A percentile compares a stretch with the other conserved stretches of the same genome.
Evolutionary conservation across 2,329 filamentous ascomycete genomes (phyloP).

Genomic region (Aspergillus tanneri): DNA sequence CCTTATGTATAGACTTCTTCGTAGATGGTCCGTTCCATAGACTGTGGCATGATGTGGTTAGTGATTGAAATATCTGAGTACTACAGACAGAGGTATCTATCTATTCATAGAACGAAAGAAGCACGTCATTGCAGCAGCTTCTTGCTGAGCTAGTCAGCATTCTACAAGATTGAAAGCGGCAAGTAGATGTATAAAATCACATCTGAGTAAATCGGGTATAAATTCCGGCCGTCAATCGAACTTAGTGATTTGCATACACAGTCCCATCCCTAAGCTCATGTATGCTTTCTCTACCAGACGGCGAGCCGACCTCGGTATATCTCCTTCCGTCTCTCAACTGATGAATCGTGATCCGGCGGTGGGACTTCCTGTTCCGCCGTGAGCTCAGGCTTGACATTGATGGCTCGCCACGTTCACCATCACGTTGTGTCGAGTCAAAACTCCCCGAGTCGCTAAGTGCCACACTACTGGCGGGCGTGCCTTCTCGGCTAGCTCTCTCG

Average conservation of each 20-base stretch:
- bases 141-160: too few species aligned
- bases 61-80: neutral
- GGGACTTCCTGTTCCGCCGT: constrained; percentile 28
- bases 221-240: neutral
- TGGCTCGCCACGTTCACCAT: constrained; percentile 17
- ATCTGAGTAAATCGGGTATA: neutral
- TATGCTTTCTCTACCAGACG: constrained; percentile 38
- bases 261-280: constrained; percentile 46
- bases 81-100: too few species aligned
- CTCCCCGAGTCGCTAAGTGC: constrained; percentile 36
- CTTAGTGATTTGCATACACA: constrained; percentile 42
- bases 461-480: constrained; percentile 25
- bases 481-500: constrained; percentile 28
- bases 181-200: too few species aligned
- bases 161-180: too few species aligned
- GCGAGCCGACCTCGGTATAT: constrained; percentile 43
- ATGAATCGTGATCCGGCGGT: constrained; percentile 42
- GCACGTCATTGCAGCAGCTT: too few species aligned
- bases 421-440: constrained; percentile 26
- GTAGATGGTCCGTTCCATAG: neutral
- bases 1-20: neutral
- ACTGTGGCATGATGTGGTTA: neutral
- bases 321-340: constrained; percentile 43
- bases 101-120: too few species aligned
- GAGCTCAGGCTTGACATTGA: constrained; percentile 26